Evolutionary conservation across 2,329 filamentous ascomycete genomes (phyloP).

Genomic region (Aureobasidium sp.): DNA sequence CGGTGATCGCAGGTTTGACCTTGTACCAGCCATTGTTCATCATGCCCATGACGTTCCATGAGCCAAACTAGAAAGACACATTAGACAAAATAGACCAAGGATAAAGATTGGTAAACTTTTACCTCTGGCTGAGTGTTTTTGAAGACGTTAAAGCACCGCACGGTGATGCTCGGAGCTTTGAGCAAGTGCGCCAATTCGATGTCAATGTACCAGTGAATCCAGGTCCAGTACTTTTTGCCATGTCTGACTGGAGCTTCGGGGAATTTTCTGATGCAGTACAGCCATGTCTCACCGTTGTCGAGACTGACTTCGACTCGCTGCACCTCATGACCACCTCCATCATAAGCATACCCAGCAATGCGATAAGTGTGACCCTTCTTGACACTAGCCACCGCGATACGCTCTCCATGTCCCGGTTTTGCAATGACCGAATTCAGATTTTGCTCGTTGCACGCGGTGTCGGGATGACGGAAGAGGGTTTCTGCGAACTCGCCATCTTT

Average conservation of each 20-base stretch:
- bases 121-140: slow-evolving; percentile 43
- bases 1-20: slow-evolving; percentile 32
- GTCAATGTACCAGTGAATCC: slow-evolving; percentile 46
- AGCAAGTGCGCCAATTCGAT: slow-evolving; percentile 37
- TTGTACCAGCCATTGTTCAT: slow-evolving; percentile 48
- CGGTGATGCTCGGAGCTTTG: slow-evolving; percentile 33
- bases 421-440: slow-evolving; percentile 41
- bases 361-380: slow-evolving; percentile 34
- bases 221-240: slow-evolving; percentile 47
- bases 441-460: slow-evolving; percentile 41
- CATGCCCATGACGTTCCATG: slow-evolving; percentile 46
- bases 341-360: slow-evolving; percentile 41
- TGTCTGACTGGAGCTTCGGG: slow-evolving; percentile 42
- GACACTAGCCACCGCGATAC: slow-evolving; percentile 30
- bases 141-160: slow-evolving; percentile 41
- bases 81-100: not conserved
- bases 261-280: slow-evolving; percentile 41
- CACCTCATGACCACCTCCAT: slow-evolving; percentile 42
- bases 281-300: slow-evolving; percentile 40
- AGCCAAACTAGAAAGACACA: not conserved
- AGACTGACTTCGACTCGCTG: slow-evolving; percentile 41
- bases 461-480: slow-evolving; percentile 39
- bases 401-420: slow-evolving; percentile 39
- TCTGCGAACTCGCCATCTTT: slow-evolving; percentile 40
- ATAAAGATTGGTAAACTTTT: not conserved